Percentiles rank a stretch among this genome's conserved stretches.
phyloP scores from a whole-genome alignment of 805 yeast genomes.

The Priceomyces haplophilus region DNA sequence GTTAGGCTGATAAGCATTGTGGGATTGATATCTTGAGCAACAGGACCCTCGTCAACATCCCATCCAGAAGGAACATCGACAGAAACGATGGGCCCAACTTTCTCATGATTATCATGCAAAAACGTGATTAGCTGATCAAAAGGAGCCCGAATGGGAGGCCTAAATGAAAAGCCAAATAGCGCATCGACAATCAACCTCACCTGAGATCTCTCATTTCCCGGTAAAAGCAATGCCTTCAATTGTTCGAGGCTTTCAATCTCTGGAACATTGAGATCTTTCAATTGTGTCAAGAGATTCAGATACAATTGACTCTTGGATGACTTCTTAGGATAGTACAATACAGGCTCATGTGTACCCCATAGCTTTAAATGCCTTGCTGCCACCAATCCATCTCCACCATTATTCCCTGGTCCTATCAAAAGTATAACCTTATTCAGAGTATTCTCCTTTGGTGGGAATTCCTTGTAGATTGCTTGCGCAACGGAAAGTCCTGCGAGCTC shows the following conservation, averaged over 20 bases:
- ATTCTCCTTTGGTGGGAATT: slow-evolving; percentile 52
- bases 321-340: slow-evolving; percentile 73
- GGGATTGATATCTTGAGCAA: slow-evolving; percentile 50
- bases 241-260: slow-evolving; percentile 44
- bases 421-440: slow-evolving; percentile 51
- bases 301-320: slow-evolving; percentile 56
- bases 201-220: slow-evolving; percentile 2
- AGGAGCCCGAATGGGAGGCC: slow-evolving; percentile 82
- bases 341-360: slow-evolving; percentile 70
- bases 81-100: slow-evolving; percentile 62
- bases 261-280: slow-evolving; percentile 59
- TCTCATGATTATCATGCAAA: slow-evolving; percentile 32
- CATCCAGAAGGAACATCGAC: slow-evolving; percentile 96
- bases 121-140: slow-evolving; percentile 46
- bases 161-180: slow-evolving; percentile 89
- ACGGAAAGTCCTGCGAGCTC: slow-evolving; percentile 95
- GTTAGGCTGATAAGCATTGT: slow-evolving; percentile 75
- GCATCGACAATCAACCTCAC: slow-evolving; percentile 63
- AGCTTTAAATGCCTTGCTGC: slow-evolving; percentile 87
- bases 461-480: slow-evolving; percentile 75
- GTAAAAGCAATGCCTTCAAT: slow-evolving; percentile 16
- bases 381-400: slow-evolving; percentile 95
- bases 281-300: slow-evolving; percentile 59
- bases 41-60: slow-evolving; percentile 91
- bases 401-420: slow-evolving; percentile 93